Evolutionary conservation across 73 alveolate genomes (phyloP).

Genomic region (Paramecium caudatum): DNA sequence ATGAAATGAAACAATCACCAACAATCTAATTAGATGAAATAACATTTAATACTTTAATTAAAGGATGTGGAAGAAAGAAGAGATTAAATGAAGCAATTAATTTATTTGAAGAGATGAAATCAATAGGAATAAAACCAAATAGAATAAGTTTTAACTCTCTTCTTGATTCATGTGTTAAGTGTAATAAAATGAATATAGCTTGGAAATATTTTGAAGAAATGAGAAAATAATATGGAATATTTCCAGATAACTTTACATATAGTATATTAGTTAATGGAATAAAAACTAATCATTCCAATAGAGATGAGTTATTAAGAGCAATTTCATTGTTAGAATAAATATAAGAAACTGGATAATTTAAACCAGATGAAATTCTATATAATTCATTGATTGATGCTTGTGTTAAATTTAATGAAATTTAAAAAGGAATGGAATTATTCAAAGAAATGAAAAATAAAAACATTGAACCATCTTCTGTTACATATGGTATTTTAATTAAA

Average conservation of each 20-base stretch:
- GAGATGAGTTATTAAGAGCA: constrained; percentile 88
- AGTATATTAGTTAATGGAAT: constrained; percentile 81
- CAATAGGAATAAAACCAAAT: constrained; percentile 46
- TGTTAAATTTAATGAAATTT: constrained; percentile 87
- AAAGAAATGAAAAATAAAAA: constrained; percentile 88
- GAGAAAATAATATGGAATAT: constrained; percentile 66
- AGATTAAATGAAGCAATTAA: constrained; percentile 58
- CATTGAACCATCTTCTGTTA: constrained; percentile 77
- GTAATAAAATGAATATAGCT: constrained; percentile 72
- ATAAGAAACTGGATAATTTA: constrained; percentile 68
- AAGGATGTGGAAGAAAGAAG: constrained; percentile 88
- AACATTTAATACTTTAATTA: constrained; percentile 93
- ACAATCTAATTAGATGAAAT: constrained; percentile 91
- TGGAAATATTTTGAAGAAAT: constrained; percentile 80
- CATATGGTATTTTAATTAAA: constrained; percentile 67
- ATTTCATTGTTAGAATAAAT: constrained; percentile 78
- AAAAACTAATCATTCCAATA: constrained; percentile 72
- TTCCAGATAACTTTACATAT: constrained; percentile 80
- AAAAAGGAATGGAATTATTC: constrained; percentile 89
- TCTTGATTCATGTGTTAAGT: constrained; percentile 79
- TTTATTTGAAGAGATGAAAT: constrained; percentile 62
- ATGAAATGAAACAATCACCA: constrained; percentile 63
- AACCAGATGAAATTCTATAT: constrained; percentile 96
- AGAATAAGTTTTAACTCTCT: constrained; percentile 78
- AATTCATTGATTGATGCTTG: constrained; percentile 97